Evolutionary conservation across 306 rosid genomes (phyloP), one percentile per base, ranked within the genome.

Genomic region (Lithocarpus polystachyus): DNA sequence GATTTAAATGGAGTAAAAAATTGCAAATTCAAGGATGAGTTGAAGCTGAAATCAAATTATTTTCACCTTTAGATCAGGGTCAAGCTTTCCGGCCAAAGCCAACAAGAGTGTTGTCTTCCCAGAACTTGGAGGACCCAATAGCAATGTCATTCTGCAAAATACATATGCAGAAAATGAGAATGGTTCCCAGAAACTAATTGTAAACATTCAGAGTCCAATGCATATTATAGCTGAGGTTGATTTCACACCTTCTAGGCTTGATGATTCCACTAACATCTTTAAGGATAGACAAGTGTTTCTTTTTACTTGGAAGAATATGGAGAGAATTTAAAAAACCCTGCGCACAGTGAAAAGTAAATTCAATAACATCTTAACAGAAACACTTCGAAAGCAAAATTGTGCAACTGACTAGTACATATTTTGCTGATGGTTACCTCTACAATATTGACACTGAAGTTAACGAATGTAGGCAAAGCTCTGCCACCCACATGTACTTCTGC

Each of bases 111-210:
- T 90, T 22, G 97, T 94, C 71, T 90, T 94, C n/a, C 98, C 97
- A 48, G 97, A 89, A 59, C 93, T 87, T 37, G 97, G 98, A 68
- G 98, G 91, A 15, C 97, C 98, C 85, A 92, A 73, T 74, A 92
- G 97, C 74, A 92, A 86, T 57, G 97, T 92, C 92, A 90, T 87
- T 81, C 96, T 55, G 5, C 82, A 77, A 19, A 82, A 31, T 7
- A 72, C 51, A 26, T 2, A 9, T 51, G 54, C 9, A 48, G 15
- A 24, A 12, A 1, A 43, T 57, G 19, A 13, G 3, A 45, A 48
- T 12, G 53, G 53, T 48, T 48, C 53, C 4, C 53, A 48, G 4
- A 48, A 48, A 48, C 15, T 48, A 13, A 48, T 48, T 48, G 14
- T 48, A 48, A 48, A 48, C 53, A 48, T 2, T 2, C 17, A 48